Evolutionary conservation across 2,329 filamentous ascomycete genomes (phyloP), one percentile per base, ranked within the genome.

Genomic region (Claviceps africana): DNA sequence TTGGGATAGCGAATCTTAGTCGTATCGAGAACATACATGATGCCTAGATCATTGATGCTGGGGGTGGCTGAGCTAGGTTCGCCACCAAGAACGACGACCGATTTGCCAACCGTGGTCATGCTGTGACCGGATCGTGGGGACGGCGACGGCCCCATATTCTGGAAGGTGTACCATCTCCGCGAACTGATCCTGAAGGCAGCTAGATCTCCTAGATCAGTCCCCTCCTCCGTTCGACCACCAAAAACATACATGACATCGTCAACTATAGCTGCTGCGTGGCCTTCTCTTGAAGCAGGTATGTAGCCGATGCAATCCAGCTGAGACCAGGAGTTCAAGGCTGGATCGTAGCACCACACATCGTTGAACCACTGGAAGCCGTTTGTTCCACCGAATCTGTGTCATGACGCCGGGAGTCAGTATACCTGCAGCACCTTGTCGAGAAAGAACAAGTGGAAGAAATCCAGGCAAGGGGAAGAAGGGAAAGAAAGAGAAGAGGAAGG

Each of bases 241-340:
- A 98, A 98, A 55, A 98, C 83, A 71, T 98, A 98, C 94, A 98
- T 98, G 54, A 96, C 93, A 65, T 98, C 93, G 65, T 93, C 88
- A 44, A 98, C 90, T 21, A 98, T 74, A 4, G 91, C 84, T 15
- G 93, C 88, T 13, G 94, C 90, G 66, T 98, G 93, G 3, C 93
- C 93, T 74, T 98, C 93, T 55, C 93, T 82, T 19, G 91, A 84
- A 1, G 89, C 84, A 1, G 94, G 93, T 54, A 98, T 97, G 67
- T 96, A 98, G 37, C 93, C 93, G 62, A 97, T 96, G 65, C 93
- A 98, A 63, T 97, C 91, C 52, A 95, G 76, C 64, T 94, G 85
- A 10, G 81, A 72, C 93, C 93, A 98, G 52, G 77, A 72, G 66
- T 96, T 96, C 46, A 79, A 72, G 52, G 82, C 76, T 8, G 90